These are phyloP conservation scores for Pestalotiopsis sp. DNA, from an alignment of 2,329 filamentous ascomycete genomes.

Conservation along the genomic window DNA sequence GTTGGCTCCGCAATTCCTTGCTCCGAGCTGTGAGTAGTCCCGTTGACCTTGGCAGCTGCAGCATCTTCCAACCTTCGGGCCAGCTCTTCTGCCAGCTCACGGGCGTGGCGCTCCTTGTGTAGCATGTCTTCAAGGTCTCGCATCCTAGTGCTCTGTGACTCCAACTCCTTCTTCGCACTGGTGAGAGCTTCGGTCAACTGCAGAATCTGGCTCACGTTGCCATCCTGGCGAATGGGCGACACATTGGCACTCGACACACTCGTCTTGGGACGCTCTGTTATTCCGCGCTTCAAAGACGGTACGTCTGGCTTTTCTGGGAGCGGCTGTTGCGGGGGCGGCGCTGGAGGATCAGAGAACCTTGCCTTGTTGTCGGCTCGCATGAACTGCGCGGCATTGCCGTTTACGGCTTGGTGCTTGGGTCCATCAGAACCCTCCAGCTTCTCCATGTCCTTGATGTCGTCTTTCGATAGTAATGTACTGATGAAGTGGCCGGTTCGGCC, in stretches of 20 bases:
- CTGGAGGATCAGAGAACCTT: conserved; percentile 89
- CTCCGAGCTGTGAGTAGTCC: conserved; percentile 34
- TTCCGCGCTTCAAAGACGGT: conserved; percentile 72
- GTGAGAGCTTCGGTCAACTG: conserved; percentile 84
- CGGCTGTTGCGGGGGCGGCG: conserved; percentile 89
- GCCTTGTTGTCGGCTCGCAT: conserved; percentile 73
- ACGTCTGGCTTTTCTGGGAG: conserved; percentile 90
- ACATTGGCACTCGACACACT: conserved; percentile 43
- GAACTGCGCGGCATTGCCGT: conserved; percentile 55
- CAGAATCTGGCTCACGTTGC: conserved; percentile 72
- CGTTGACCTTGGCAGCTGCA: conserved; percentile 42
- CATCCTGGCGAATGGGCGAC: conserved; percentile 62
- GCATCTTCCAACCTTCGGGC: conserved; percentile 70
- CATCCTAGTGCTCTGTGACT: conserved; percentile 78
- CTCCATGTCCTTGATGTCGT: conserved; percentile 63
- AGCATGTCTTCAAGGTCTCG: conserved; percentile 80
- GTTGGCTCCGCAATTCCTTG: conserved; percentile 28
- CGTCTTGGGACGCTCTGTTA: conserved; percentile 74
- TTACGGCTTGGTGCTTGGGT: conserved; percentile 49
- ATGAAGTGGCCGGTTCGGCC: conserved; percentile 82
- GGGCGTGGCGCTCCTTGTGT: conserved; percentile 76
- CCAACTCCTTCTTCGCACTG: conserved; percentile 82
- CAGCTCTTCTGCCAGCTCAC: conserved; percentile 82
- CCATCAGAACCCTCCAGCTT: conserved; percentile 51
- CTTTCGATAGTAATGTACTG: conserved; percentile 73